Percentiles rank a stretch among this genome's conserved stretches.
Evolutionary conservation across 768 basidiomycete species (phyloP).

Genomic region (Termitomyces heimii): DNA sequence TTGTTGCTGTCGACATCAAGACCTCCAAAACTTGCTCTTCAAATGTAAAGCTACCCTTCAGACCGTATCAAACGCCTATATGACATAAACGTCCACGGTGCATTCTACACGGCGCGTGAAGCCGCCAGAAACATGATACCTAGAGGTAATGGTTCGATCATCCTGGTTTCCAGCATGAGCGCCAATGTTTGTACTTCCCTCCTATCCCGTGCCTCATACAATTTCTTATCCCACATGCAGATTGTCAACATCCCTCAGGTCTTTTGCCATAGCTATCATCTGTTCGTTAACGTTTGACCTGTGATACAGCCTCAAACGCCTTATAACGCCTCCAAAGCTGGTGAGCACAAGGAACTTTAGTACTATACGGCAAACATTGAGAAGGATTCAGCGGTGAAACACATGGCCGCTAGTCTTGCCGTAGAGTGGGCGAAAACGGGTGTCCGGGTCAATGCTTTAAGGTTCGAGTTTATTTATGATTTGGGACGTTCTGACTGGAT

Average conservation of each 20-base stretch:
- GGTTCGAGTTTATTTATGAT: slow-evolving; percentile 31
- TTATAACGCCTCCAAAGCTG: slow-evolving; percentile 95
- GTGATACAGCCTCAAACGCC: slow-evolving; percentile 72
- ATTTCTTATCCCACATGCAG: slow-evolving; percentile 25
- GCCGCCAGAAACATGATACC: slow-evolving; percentile 91
- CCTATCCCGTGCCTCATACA: not conserved
- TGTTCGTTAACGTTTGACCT: not conserved
- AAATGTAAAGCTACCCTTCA: slow-evolving; percentile 66
- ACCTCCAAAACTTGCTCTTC: not conserved
- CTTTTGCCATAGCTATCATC: slow-evolving; percentile 18
- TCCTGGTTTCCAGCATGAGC: slow-evolving; percentile 88
- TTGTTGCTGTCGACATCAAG: not conserved
- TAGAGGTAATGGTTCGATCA: slow-evolving; percentile 70
- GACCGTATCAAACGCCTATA: slow-evolving; percentile 80
- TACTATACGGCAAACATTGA: not conserved
- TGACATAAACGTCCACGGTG: slow-evolving; percentile 92
- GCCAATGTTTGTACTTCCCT: slow-evolving; percentile 57
- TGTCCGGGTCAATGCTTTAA: slow-evolving; percentile 80
- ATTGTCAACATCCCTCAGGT: slow-evolving; percentile 87
- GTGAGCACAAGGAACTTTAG: slow-evolving; percentile 26
- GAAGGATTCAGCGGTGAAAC: slow-evolving; percentile 65
- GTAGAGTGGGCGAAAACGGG: slow-evolving; percentile 95
- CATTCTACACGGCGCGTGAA: slow-evolving; percentile 94
- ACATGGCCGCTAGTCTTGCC: slow-evolving; percentile 88
- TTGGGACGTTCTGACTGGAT: not conserved